These are phyloP conservation scores for Cyclotella choctawhatcheeana DNA, from an alignment of 108 stramenopile genomes.

Conservation along the genomic window DNA sequence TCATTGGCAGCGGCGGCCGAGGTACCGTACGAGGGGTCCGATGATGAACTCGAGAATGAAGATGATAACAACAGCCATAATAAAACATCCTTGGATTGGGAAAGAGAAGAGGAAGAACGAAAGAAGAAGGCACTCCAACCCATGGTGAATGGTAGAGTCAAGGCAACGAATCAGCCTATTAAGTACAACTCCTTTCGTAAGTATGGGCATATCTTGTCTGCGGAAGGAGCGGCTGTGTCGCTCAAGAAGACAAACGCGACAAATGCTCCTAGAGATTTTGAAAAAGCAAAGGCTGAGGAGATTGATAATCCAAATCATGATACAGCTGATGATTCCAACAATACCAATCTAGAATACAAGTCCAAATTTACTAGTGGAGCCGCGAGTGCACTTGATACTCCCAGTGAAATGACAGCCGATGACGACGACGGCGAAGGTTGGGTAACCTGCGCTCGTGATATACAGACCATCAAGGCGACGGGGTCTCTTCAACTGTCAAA, in stretches of 20 bases:
- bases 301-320: constrained; percentile 1
- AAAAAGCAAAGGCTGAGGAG: constrained; percentile 20
- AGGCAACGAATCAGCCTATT: constrained; percentile 36
- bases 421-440: constrained; percentile 93
- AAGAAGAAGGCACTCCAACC: constrained; percentile 41
- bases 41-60: constrained; percentile 54
- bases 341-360: constrained; percentile 36
- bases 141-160: constrained; percentile 52
- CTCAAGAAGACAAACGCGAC: constrained; percentile 26
- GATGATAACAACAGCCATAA: no score
- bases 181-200: constrained; percentile 82
- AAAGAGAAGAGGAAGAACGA: constrained; percentile 44
- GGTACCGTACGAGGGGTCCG: constrained; percentile 75
- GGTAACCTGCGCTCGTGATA: constrained; percentile 79
- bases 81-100: constrained; percentile 25
- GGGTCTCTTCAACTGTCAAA: constrained; percentile 51
- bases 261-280: no score
- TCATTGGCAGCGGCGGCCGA: constrained; percentile 66
- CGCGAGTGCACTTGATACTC: constrained; percentile 45
- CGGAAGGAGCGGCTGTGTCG: constrained; percentile 50
- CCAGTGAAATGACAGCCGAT: constrained; percentile 64
- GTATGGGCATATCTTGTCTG: constrained; percentile 49
- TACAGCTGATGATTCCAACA: constrained; percentile 11
- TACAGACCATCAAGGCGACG: constrained; percentile 59
- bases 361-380: constrained; percentile 58